Base-by-base conservation (phyloP, 108 stramenopile genomes). In the Nannochloropsis salina region DNA sequence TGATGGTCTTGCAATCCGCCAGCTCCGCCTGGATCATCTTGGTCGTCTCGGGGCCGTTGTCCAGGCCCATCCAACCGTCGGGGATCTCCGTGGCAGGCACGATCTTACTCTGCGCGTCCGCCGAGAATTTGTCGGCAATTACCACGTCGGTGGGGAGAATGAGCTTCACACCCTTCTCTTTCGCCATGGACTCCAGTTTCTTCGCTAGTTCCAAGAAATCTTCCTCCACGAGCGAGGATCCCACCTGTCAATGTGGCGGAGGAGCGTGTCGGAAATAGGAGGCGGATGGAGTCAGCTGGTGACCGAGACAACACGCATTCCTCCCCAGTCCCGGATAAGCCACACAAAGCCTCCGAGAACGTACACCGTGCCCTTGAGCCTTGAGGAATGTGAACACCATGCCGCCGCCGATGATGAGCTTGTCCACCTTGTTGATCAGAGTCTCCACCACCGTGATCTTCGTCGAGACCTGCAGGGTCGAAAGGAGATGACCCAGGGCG, bases 371-470 rank as follows among this genome's bases (percentile, higher is more conserved):
- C 9, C 88, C 87, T 80, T 89, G 85, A 22, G 87, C 87, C 45
- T 89, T 95, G 91, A 95, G 96, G 89, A 99, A 98, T 41, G 99
- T 99, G 90, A 97, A 99, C 80, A 96, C 96, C 99, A 99, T 98
- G 80, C 97, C 99, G 8, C 99, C 99, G 40, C 98, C 96, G 82
- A 98, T 86, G 79, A 98, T 87, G 44, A 88, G 82, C 6, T 82
- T 80, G 87, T 99, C 96, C 84, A 96, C 97, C 84, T 98, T 98
- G 21, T 98, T 96, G 81, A 99, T 92, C 21, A 99, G 92, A 40
- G 93, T 92, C 88, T 97, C 94, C 91, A 99, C 97, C 44, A 99
- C 96, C 42, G 95, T 95, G 88, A 99, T 94, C 84, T 86, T 42
- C 10, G 22, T n/a, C 21, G 83, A 41, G 41, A 12, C 31, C 31